These are phyloP conservation scores for Pyricularia sp. DNA, from an alignment of 2,329 filamentous ascomycete genomes.

Conservation along the genomic window DNA sequence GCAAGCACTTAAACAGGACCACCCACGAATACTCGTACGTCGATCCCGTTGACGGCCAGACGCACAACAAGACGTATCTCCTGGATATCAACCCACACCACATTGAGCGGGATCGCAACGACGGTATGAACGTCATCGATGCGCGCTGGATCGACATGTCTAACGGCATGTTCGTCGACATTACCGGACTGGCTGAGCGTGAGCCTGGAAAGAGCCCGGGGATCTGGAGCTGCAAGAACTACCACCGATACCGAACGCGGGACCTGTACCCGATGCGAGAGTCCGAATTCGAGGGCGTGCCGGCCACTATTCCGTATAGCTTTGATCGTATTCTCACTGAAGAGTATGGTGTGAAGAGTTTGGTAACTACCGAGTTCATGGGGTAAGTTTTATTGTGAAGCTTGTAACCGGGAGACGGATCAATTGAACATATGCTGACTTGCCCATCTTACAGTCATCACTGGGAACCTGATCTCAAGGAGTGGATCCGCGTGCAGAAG, in stretches of 20 bases:
- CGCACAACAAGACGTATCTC: constrained; percentile 46
- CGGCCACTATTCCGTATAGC: constrained; percentile 58
- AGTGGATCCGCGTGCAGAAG: constrained; percentile 42
- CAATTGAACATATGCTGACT: background rate
- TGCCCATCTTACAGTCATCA: constrained; percentile 35
- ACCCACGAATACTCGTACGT: constrained; percentile 44
- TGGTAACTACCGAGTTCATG: constrained; percentile 51
- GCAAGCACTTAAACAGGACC: constrained; percentile 59
- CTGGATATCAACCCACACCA: constrained; percentile 71
- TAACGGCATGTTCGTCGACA: constrained; percentile 76
- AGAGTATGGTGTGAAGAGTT: constrained; percentile 55
- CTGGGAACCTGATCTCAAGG: constrained; percentile 47
- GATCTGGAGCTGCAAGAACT: constrained; percentile 72
- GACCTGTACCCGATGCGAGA: constrained; percentile 70
- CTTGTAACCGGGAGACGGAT: background rate
- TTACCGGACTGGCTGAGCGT: constrained; percentile 66
- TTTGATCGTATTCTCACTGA: constrained; percentile 56
- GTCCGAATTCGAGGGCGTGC: constrained; percentile 65
- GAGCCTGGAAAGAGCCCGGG: constrained; percentile 50
- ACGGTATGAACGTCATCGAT: constrained; percentile 73
- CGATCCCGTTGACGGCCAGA: constrained; percentile 29
- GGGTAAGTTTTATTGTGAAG: constrained; percentile 37
- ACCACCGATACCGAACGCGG: constrained; percentile 58
- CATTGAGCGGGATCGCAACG: constrained; percentile 48
- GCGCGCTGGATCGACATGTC: constrained; percentile 70